Percentiles rank a stretch among this genome's conserved stretches.
These are phyloP conservation scores for Glomus cerebriforme DNA, from an alignment of 192 early-diverging fungal genomes.

Conservation along the genomic window DNA sequence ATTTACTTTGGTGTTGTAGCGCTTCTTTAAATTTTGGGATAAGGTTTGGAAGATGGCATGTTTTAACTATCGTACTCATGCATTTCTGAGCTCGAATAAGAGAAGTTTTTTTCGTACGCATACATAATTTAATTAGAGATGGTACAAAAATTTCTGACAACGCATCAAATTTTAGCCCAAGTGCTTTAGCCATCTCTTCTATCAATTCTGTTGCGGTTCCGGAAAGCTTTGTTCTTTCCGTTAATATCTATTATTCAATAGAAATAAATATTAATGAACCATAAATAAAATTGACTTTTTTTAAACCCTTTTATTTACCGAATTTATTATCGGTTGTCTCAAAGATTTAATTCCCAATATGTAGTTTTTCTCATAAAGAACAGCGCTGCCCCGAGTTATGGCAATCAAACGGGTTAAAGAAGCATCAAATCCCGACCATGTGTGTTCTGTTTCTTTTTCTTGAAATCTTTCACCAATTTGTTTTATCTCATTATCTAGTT, in stretches of 20 bases:
- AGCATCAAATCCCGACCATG: slow-evolving; percentile 65
- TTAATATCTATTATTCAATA: slow-evolving; percentile 54
- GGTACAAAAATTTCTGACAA: slow-evolving; percentile 64
- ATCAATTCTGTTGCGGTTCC: slow-evolving; percentile 66
- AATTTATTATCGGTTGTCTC: slow-evolving; percentile 47
- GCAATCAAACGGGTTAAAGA: slow-evolving; percentile 52
- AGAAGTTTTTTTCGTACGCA: slow-evolving; percentile 77
- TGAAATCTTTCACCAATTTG: slow-evolving; percentile 38
- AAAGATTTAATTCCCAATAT: slow-evolving; percentile 50
- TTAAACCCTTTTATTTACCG: slow-evolving; percentile 46
- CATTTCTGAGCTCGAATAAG: slow-evolving; percentile 62
- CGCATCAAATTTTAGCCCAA: slow-evolving; percentile 63
- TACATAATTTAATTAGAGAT: slow-evolving; percentile 63
- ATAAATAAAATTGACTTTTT: background rate
- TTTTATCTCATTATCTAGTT: slow-evolving; percentile 47
- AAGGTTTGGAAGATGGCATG: slow-evolving; percentile 53
- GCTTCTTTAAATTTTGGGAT: slow-evolving; percentile 59
- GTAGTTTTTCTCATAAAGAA: slow-evolving; percentile 45
- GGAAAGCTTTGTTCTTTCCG: slow-evolving; percentile 76
- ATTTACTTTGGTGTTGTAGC: slow-evolving; percentile 62
- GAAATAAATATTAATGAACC: background rate
- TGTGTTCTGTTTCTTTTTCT: slow-evolving; percentile 71
- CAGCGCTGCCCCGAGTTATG: slow-evolving; percentile 47
- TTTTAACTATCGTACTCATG: slow-evolving; percentile 63
- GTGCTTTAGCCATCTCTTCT: slow-evolving; percentile 60